phyloP scores from a whole-genome alignment of 75 land plant genomes.

The Sequoiadendron giganteum region DNA sequence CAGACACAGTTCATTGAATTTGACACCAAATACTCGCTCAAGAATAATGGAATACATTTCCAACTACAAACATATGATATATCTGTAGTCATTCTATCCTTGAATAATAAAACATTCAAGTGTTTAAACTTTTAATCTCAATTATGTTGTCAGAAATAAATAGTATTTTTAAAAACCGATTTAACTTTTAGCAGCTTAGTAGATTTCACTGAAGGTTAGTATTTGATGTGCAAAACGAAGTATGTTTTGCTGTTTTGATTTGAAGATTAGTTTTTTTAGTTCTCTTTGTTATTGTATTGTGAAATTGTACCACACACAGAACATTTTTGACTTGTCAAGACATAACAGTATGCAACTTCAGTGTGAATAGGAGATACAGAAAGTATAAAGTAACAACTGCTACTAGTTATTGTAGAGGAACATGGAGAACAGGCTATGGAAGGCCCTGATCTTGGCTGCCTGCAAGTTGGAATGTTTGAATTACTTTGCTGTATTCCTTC shows the following conservation, averaged over 20 bases:
- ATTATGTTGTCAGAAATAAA: background rate
- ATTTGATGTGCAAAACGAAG: background rate
- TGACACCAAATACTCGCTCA: background rate
- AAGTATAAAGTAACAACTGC: background rate
- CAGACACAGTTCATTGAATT: background rate
- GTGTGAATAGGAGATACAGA: background rate
- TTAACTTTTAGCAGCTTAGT: background rate
- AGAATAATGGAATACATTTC: background rate
- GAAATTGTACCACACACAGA: background rate
- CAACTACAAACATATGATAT: background rate
- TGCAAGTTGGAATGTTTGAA: background rate
- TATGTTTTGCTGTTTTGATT: background rate
- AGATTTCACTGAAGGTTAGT: background rate
- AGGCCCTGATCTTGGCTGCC: background rate
- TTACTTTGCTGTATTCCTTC: background rate
- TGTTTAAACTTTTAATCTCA: background rate
- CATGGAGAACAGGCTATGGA: background rate
- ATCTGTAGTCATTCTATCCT: background rate
- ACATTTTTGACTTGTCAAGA: background rate
- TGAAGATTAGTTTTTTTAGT: background rate
- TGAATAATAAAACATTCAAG: background rate
- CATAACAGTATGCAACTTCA: background rate
- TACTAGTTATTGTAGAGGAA: background rate
- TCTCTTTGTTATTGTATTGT: background rate
- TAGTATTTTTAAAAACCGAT: background rate